Base-by-base conservation (phyloP, 129 eudicot genomes). In the Ambrosia artemisiifolia region DNA sequence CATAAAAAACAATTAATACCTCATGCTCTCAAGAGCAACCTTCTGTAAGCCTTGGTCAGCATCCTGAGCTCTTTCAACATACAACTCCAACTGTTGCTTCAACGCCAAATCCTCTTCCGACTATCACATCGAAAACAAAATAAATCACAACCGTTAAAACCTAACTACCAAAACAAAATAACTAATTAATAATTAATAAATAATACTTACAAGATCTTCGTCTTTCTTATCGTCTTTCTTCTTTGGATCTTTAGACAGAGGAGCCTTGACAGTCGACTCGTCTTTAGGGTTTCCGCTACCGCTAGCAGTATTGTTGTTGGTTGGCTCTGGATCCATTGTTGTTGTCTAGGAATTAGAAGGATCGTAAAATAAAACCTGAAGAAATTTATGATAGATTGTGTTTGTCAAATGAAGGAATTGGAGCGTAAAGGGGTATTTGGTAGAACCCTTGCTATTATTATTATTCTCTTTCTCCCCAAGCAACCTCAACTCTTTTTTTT, bases 221-320 rank as follows among this genome's bases (percentile, higher is more conserved):
- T 92, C 94, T 65, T 92, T 89, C 88, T 92, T 92, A 7, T 89
- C 96, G n/a, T 87, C 91, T 76, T 92, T 89, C 88, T 92, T 92
- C 77, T 92, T 91, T 5, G 87, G 81, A 70, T 91, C 95, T 64
- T 88, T 91, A 0, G 89, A 36, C 16, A 88, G 87, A 12, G 91
- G 87, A 12, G 68, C 86, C 78, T 88, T 87, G 47, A 63, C 36
- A 11, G 80, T 19, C 49, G 91, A 77, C 63, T 81, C 94, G 12
- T 83, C 88, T 33, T 63, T 62, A 70, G 86, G 66, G 70, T 79
- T 61, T 59, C 82, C 85, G 66, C 73, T 81, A 36, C 65, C 77
- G 62, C 56, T 56, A 49, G 81, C 68, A 61, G 66, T 57, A 4
- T 28, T 72, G 33, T 69, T 84, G 20, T 82, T 80, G 65, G 72